These are phyloP conservation scores for Mucor racemosus DNA, from an alignment of 371 early-diverging fungal genomes.

Conservation along the genomic window DNA sequence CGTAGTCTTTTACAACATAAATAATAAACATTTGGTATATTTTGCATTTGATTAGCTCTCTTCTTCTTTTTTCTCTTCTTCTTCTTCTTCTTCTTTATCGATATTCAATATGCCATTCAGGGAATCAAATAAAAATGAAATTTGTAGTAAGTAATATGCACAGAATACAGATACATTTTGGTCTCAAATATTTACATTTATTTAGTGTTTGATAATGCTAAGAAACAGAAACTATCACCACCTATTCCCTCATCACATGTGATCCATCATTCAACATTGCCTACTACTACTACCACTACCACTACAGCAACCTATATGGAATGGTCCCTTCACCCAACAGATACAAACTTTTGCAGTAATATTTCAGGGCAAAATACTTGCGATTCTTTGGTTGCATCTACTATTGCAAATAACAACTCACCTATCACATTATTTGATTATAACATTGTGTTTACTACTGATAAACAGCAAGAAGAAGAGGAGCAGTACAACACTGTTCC, in stretches of 20 bases:
- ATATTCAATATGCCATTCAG: neutral
- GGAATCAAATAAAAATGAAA: neutral
- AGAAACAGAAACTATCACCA: neutral
- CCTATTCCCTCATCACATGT: neutral
- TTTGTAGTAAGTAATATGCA: neutral
- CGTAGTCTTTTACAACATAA: neutral
- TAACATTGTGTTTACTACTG: neutral
- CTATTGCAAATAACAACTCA: neutral
- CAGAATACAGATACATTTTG: neutral
- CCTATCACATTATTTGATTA: neutral
- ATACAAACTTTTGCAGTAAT: neutral
- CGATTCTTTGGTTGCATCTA: neutral
- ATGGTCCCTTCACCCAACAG: constrained; percentile 1
- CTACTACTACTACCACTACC: neutral
- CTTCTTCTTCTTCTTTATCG: neutral
- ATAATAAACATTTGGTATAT: neutral
- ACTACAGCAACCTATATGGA: neutral
- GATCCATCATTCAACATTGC: neutral
- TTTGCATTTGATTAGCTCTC: neutral
- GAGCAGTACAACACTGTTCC: neutral
- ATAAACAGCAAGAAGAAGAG: neutral
- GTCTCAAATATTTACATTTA: neutral
- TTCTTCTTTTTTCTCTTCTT: neutral
- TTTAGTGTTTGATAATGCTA: neutral
- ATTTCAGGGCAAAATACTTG: neutral